Conservation (phyloP, 345 rosid genomes). For the Hibiscus mutabilis region DNA sequence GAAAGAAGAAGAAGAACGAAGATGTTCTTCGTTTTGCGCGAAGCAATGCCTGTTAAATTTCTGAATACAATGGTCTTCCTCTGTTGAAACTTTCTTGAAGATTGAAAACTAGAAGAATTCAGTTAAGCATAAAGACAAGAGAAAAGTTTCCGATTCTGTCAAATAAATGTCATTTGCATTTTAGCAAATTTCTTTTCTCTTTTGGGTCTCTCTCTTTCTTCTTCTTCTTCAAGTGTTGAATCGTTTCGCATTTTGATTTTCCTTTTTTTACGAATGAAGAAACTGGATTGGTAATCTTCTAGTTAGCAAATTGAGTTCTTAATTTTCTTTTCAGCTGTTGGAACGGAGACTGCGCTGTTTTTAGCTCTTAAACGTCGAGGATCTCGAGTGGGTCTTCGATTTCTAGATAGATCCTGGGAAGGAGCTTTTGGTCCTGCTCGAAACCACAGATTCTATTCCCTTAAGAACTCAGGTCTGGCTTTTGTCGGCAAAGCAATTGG, state of each 20-base stretch:
- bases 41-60: constrained; percentile 30
- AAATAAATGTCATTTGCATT: background rate
- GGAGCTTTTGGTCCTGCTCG: too few species aligned
- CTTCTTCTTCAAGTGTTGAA: background rate
- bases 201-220: background rate
- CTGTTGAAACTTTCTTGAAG: constrained; percentile 17
- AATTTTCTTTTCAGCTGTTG: constrained; percentile 16
- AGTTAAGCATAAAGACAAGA: background rate
- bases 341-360: constrained; percentile 12
- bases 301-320: background rate
- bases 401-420: constrained; percentile 20
- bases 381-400: constrained; percentile 15
- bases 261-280: background rate
- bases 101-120: background rate
- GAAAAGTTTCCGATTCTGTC: constrained; percentile 15
- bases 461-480: background rate
- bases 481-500: constrained; percentile 3
- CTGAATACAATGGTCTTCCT: constrained; percentile 33
- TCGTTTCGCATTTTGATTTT: background rate
- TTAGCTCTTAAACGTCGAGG: constrained; percentile 13
- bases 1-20: background rate
- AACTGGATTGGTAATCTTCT: background rate
- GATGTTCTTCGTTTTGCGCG: constrained; percentile 23
- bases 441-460: too few species aligned
- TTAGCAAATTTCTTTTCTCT: background rate